phyloP scores from a whole-genome alignment of 2,329 filamentous ascomycete species.

The Diaporthe batatas region DNA sequence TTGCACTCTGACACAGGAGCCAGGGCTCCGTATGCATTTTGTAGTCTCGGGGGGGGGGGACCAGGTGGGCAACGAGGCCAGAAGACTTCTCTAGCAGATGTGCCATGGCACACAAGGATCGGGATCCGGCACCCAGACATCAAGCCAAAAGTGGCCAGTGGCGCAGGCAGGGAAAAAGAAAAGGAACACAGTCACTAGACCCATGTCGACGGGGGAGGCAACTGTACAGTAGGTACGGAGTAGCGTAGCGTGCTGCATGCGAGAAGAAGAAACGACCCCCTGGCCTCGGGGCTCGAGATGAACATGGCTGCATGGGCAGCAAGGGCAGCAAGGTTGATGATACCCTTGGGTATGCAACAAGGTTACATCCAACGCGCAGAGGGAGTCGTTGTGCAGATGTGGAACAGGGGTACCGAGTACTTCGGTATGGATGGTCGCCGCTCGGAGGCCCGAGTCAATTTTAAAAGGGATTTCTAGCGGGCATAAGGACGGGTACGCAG shows the following conservation, averaged over 20 bases:
- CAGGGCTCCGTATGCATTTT: slow-evolving; percentile 32
- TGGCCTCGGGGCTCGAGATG: slow-evolving; percentile 33
- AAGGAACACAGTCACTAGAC: slow-evolving; percentile 33
- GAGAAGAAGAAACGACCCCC: slow-evolving; percentile 13
- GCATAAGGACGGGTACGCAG: background rate
- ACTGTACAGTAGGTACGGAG: background rate
- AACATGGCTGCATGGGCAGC: slow-evolving; percentile 35
- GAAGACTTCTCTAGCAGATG: slow-evolving; percentile 33
- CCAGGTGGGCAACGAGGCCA: slow-evolving; percentile 22
- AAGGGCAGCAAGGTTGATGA: slow-evolving; percentile 36
- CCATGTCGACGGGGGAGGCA: slow-evolving; percentile 22
- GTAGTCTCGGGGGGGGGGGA: slow-evolving; percentile 16
- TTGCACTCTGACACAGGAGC: slow-evolving; percentile 29
- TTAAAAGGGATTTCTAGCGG: slow-evolving; percentile 28
- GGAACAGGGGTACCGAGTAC: slow-evolving; percentile 32
- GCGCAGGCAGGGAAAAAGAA: slow-evolving; percentile 31
- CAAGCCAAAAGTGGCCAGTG: slow-evolving; percentile 28
- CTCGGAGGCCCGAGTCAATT: slow-evolving; percentile 33
- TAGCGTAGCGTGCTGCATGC: slow-evolving; percentile 16
- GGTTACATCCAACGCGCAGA: slow-evolving; percentile 36
- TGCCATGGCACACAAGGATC: slow-evolving; percentile 31
- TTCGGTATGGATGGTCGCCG: slow-evolving; percentile 33
- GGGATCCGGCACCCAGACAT: slow-evolving; percentile 36
- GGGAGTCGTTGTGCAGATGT: slow-evolving; percentile 29
- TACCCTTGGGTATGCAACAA: slow-evolving; percentile 39